Evolutionary conservation across 768 basidiomycete genomes (phyloP), one percentile per base, ranked within the genome.

Genomic region (Chalciporus piperatus): DNA sequence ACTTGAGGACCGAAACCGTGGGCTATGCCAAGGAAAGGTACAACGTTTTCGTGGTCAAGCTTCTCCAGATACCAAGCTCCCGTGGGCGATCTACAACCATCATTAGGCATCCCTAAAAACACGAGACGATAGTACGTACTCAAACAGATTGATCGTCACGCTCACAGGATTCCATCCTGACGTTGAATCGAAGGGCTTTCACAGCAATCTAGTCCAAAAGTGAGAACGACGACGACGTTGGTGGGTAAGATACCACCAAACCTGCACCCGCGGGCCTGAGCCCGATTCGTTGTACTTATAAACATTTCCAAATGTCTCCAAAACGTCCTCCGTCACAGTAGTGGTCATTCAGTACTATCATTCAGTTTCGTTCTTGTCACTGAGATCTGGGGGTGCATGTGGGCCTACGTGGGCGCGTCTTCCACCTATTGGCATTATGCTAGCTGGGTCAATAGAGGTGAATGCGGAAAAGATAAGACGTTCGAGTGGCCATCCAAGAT

Each of bases 61-160:
- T 45, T 41, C 30, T 59, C 57, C 52, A 54, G n/a, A 48, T 48
- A 3, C 49, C 44, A 22, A 59, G 44, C 41, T 55, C 57, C 47
- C 57, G 57, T 25, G 52, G 23, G 48, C 48, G 53, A 44, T 59
- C 57, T n/a, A n/a, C n/a, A n/a, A n/a, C n/a, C n/a, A n/a, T n/a
- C n/a, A 7, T 25, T 55, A 30, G 25, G 25, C 20, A 41, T 30
- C 30, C 30, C 5, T 30, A n/a, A n/a, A n/a, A n/a, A n/a, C n/a
- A n/a, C n/a, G n/a, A n/a, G n/a, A n/a, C n/a, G n/a, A n/a, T n/a
- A n/a, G n/a, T n/a, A n/a, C n/a, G 30, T 6, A 30, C 30, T 9
- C 37, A 58, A 48, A 39, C 45, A 47, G 4, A 44, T 19, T 25
- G 35, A 45, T 37, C 35, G 22, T 39, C 16, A 16, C 3, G 12